phyloP scores from a whole-genome alignment of 441 rosid species.

The Gossypium davidsonii region DNA sequence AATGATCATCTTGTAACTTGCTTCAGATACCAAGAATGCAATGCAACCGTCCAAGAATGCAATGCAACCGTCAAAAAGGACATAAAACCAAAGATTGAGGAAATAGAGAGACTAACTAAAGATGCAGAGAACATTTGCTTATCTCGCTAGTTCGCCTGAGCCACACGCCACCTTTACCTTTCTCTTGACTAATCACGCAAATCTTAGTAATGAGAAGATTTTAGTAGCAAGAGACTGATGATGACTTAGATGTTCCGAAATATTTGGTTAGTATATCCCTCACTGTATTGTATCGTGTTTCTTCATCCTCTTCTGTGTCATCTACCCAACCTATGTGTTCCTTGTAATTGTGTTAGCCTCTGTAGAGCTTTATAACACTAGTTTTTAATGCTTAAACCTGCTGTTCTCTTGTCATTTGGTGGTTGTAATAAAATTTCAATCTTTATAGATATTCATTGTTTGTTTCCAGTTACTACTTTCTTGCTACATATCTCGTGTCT shows the following conservation, averaged over 20 bases:
- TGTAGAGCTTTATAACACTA: not conserved
- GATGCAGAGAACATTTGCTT: conserved; percentile 25
- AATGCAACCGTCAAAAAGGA: conserved; percentile 22
- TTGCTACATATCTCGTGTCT: not conserved
- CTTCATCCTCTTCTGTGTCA: not conserved
- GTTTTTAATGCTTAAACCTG: not conserved
- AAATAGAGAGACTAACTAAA: conserved; percentile 21
- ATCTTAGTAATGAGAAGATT: conserved; percentile 9
- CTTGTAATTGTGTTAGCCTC: not conserved
- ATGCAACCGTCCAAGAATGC: conserved; percentile 41
- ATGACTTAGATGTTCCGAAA: conserved; percentile 18
- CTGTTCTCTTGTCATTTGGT: not conserved
- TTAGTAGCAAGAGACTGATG: conserved; percentile 15
- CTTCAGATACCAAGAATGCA: conserved; percentile 66
- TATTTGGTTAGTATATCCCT: conserved; percentile 7
- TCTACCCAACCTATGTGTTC: not conserved
- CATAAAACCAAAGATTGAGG: conserved; percentile 17
- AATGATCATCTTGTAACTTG: conserved; percentile 75
- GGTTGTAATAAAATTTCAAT: conserved; percentile 2
- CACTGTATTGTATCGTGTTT: conserved; percentile 15
- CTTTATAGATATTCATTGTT: not conserved
- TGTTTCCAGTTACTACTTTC: not conserved
- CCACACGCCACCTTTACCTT: not conserved
- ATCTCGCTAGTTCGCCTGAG: conserved; percentile 17
- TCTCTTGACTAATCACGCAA: conserved; percentile 18